Conservation (phyloP, 495 filamentous ascomycete species). For the Jackrogersella minutella region DNA sequence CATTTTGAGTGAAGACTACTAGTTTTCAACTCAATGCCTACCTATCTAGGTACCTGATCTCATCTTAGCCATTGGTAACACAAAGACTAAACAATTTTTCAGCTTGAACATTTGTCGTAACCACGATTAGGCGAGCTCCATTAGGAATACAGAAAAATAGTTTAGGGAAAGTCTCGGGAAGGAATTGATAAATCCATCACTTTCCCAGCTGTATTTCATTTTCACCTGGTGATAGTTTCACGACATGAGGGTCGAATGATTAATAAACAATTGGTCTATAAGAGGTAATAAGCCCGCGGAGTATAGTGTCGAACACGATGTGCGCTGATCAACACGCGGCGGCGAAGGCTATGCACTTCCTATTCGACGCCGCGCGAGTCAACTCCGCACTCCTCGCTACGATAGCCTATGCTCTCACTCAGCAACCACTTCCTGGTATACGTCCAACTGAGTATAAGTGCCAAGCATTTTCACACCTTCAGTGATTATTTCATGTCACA, state of each 20-base stretch:
- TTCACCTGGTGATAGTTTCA: background rate
- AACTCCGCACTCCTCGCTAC: background rate
- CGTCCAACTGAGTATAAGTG: background rate
- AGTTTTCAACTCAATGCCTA: too few relatives aligned
- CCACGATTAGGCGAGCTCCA: background rate
- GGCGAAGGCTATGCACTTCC: background rate
- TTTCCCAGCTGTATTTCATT: background rate
- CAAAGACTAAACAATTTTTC: background rate
- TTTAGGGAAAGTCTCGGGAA: background rate
- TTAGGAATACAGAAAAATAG: background rate
- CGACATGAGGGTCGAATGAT: background rate
- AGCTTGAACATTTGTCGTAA: too few relatives aligned
- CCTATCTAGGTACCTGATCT: background rate
- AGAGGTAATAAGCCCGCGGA: background rate
- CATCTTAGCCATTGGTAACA: background rate
- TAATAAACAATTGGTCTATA: background rate
- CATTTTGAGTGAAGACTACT: background rate
- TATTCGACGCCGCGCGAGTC: slow-evolving; percentile 3
- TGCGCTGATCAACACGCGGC: background rate
- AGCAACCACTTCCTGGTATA: background rate
- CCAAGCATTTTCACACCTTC: too few relatives aligned
- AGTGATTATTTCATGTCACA: too few relatives aligned
- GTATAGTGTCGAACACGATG: background rate
- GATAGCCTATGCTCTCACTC: background rate
- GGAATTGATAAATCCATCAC: background rate